These are phyloP conservation scores for Blastobotrys proliferans DNA, from an alignment of 1,139 yeast genomes.

Conservation along the genomic window DNA sequence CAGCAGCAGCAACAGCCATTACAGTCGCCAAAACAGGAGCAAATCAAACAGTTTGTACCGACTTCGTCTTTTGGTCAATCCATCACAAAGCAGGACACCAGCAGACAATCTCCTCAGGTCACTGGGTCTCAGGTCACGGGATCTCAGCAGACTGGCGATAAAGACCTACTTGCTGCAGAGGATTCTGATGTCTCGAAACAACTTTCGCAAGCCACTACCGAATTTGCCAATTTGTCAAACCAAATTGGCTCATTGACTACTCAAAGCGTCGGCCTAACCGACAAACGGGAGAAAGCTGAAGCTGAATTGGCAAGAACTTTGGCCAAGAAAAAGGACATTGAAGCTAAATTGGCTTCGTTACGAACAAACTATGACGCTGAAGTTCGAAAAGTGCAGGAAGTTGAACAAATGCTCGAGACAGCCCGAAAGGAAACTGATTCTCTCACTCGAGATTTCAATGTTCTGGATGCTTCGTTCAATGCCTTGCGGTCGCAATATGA, in stretches of 20 bases:
- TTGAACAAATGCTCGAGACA: slow-evolving; percentile 54
- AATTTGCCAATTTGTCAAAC: slow-evolving; percentile 79
- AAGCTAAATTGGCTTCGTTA: slow-evolving; percentile 60
- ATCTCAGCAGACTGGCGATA: slow-evolving; percentile 31
- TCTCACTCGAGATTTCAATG: slow-evolving; percentile 68
- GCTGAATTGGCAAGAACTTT: slow-evolving; percentile 66
- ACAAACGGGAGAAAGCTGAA: slow-evolving; percentile 70
- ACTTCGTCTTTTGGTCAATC: slow-evolving; percentile 68
- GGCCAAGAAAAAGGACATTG: slow-evolving; percentile 65
- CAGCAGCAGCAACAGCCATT: slow-evolving; percentile 6
- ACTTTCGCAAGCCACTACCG: slow-evolving; percentile 75
- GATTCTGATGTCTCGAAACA: slow-evolving; percentile 56
- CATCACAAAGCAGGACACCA: slow-evolving; percentile 38
- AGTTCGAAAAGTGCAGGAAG: slow-evolving; percentile 57
- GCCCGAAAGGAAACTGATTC: slow-evolving; percentile 69
- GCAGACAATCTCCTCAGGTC: slow-evolving; percentile 5
- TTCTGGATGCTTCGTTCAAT: slow-evolving; percentile 77
- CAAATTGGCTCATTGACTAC: slow-evolving; percentile 74
- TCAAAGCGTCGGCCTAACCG: slow-evolving; percentile 68
- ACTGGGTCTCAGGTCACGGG: slow-evolving; percentile 1
- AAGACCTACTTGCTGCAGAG: slow-evolving; percentile 54
- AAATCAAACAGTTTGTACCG: slow-evolving; percentile 45
- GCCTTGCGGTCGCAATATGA: slow-evolving; percentile 66
- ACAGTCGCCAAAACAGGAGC: slow-evolving; percentile 2
- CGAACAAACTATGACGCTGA: slow-evolving; percentile 75